phyloP scores from a whole-genome alignment of 148 eudicot genomes.

The Pouteria glomerata region DNA sequence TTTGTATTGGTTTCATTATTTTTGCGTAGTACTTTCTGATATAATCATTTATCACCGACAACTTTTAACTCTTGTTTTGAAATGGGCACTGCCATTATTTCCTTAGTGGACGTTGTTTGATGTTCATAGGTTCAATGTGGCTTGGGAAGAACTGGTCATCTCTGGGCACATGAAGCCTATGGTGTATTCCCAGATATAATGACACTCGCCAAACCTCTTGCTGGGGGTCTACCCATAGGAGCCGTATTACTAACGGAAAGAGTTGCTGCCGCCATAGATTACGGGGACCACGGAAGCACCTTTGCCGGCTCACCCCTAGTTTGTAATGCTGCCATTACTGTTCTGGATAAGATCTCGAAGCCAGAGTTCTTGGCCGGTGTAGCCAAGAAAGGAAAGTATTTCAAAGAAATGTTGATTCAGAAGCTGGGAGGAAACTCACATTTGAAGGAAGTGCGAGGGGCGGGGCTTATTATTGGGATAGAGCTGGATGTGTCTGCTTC shows the following conservation, averaged over 20 bases:
- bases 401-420: slow-evolving; percentile 43
- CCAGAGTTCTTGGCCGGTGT: slow-evolving; percentile 59
- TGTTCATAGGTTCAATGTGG: slow-evolving; percentile 82
- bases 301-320: slow-evolving; percentile 88
- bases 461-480: slow-evolving; percentile 68
- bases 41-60: neutral
- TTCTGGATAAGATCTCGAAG: slow-evolving; percentile 59
- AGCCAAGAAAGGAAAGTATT: slow-evolving; percentile 52
- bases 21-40: neutral
- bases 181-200: slow-evolving; percentile 73
- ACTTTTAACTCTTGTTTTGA: neutral
- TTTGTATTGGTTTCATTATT: neutral
- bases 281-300: slow-evolving; percentile 95
- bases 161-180: slow-evolving; percentile 85
- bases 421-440: slow-evolving; percentile 59
- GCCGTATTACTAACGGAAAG: slow-evolving; percentile 67
- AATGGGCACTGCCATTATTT: neutral
- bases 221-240: slow-evolving; percentile 92
- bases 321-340: slow-evolving; percentile 62
- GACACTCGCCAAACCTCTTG: slow-evolving; percentile 93
- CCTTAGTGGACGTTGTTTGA: neutral
- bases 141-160: slow-evolving; percentile 83
- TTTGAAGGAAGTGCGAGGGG: slow-evolving; percentile 73
- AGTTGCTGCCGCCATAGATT: slow-evolving; percentile 54
- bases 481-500: slow-evolving; percentile 68